Conservation (phyloP, 352 stramenopile genomes). For the Pythium volutum region DNA sequence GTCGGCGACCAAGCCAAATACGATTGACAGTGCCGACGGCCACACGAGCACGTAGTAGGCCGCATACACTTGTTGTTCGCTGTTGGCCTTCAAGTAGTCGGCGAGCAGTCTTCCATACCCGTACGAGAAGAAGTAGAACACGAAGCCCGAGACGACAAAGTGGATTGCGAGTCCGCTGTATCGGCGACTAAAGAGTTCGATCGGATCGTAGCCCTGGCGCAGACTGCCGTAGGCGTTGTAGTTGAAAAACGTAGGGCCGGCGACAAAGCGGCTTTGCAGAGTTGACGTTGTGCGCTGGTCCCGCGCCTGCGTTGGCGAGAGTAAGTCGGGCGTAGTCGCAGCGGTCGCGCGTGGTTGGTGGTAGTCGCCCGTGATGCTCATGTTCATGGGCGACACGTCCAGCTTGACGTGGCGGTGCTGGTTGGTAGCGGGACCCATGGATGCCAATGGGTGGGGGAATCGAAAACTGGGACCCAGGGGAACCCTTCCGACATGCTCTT, state of each 20-base stretch:
- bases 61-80: conserved; percentile 9
- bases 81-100: conserved; percentile 11
- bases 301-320: not conserved
- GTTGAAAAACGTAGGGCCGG: conserved; percentile 24
- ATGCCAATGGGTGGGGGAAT: not conserved
- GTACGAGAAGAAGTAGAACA: conserved; percentile 21
- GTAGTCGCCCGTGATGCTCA: not conserved
- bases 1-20: conserved; percentile 72
- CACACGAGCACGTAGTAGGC: conserved; percentile 36
- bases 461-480: not conserved
- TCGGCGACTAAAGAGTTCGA: conserved; percentile 12
- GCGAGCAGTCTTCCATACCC: conserved; percentile 16
- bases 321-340: not conserved
- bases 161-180: conserved; percentile 24
- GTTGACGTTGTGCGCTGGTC: not conserved
- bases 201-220: conserved; percentile 2
- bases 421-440: not conserved
- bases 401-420: conserved; percentile 1
- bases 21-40: conserved; percentile 57
- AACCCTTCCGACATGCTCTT: too few species aligned
- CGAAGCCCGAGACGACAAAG: conserved; percentile 10
- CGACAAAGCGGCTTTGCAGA: not conserved
- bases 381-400: not conserved
- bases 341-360: not conserved
- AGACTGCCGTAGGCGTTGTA: conserved; percentile 29